Percentiles rank a stretch among this genome's conserved stretches.
Evolutionary conservation across 164 flowering plant species (phyloP).

Genomic region (Vitis rupestris): DNA sequence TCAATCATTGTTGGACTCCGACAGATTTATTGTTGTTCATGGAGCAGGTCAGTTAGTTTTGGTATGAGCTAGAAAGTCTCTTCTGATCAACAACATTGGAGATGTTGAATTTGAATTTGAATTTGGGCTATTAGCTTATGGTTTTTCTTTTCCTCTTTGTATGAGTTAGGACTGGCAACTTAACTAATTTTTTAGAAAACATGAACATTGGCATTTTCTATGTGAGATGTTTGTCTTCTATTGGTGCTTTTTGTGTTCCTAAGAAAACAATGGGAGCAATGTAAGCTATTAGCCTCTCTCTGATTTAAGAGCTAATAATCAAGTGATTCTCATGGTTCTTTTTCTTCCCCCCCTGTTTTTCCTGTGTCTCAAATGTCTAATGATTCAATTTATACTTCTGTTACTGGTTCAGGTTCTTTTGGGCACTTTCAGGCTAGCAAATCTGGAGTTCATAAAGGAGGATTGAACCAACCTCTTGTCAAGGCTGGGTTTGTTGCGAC

Average conservation of each 20-base stretch:
- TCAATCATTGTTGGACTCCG: slow-evolving; percentile 29
- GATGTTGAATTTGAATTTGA: not conserved
- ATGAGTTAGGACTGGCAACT: no score
- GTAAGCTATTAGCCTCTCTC: not conserved
- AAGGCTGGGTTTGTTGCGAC: slow-evolving; percentile 99
- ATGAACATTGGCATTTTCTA: not conserved
- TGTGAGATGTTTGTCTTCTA: not conserved
- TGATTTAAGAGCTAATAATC: not conserved
- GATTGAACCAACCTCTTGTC: slow-evolving; percentile 66
- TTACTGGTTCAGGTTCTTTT: slow-evolving; percentile 73
- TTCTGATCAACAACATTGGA: not conserved
- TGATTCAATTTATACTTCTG: not conserved
- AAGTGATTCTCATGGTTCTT: not conserved
- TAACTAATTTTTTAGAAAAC: no score
- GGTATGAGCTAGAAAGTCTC: not conserved
- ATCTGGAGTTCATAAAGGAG: slow-evolving; percentile 97
- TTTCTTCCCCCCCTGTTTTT: not conserved
- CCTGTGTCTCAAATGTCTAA: not conserved
- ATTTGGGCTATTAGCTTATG: not conserved
- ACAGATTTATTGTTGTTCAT: slow-evolving; percentile 77
- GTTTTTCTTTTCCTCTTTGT: not conserved
- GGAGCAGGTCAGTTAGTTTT: slow-evolving; percentile 71
- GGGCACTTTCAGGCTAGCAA: slow-evolving; percentile 99
- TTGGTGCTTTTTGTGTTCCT: not conserved
- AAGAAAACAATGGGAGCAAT: not conserved